These are phyloP conservation scores for Microdochium paspali DNA, from an alignment of 2,329 filamentous ascomycete genomes.

Conservation along the genomic window DNA sequence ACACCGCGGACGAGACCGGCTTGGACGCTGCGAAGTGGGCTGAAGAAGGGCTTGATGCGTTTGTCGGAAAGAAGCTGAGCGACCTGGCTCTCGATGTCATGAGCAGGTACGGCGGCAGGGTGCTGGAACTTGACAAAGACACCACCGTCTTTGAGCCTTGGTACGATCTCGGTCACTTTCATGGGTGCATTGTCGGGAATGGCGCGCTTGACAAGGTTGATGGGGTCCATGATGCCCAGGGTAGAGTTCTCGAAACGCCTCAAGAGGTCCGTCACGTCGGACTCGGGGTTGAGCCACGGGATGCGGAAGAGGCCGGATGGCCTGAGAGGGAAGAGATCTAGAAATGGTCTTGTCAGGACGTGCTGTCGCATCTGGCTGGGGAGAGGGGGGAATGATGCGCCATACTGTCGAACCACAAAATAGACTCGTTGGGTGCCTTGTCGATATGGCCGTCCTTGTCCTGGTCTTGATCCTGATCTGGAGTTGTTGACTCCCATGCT, in stretches of 20 bases:
- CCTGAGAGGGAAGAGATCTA: conserved; percentile 77
- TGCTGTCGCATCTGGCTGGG: not conserved
- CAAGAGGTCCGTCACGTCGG: conserved; percentile 39
- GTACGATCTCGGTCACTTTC: conserved; percentile 71
- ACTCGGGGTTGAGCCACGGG: conserved; percentile 35
- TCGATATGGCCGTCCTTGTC: conserved; percentile 74
- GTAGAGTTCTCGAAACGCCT: conserved; percentile 41
- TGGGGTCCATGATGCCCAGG: conserved; percentile 40
- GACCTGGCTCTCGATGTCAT: conserved; percentile 52
- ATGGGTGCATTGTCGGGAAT: conserved; percentile 54
- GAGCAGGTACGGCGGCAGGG: conserved; percentile 28
- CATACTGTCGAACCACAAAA: conserved; percentile 85
- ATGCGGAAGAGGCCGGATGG: conserved; percentile 41
- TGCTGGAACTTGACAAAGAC: conserved; percentile 61
- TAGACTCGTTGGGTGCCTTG: conserved; percentile 65
- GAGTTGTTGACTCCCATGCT: conserved; percentile 27
- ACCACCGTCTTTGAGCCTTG: conserved; percentile 82
- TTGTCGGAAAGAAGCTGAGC: conserved; percentile 55
- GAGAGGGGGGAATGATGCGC: conserved; percentile 2
- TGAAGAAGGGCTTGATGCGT: conserved; percentile 83
- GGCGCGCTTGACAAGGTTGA: conserved; percentile 47
- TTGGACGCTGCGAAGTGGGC: conserved; percentile 63
- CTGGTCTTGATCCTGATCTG: conserved; percentile 45
- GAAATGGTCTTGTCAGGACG: not conserved
- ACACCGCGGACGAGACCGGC: conserved; percentile 69